phyloP scores from a whole-genome alignment of 2,329 filamentous ascomycete genomes.

The Purpureocillium takamizusanense region DNA sequence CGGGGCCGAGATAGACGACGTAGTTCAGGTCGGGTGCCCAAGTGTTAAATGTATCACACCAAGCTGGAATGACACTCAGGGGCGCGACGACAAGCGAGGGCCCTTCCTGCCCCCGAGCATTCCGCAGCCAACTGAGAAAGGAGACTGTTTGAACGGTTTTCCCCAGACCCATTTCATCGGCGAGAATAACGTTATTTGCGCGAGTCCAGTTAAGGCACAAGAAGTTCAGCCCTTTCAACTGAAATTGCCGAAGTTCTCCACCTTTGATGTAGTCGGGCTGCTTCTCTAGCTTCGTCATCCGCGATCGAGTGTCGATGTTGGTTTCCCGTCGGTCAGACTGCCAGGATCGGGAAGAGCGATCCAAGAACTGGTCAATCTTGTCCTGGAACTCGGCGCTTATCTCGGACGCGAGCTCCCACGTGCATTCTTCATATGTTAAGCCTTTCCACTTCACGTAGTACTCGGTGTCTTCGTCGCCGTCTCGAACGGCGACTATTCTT shows the following conservation, averaged over 20 bases:
- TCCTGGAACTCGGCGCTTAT: constrained; percentile 73
- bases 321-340: constrained; percentile 71
- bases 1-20: constrained; percentile 89
- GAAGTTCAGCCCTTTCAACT: constrained; percentile 90
- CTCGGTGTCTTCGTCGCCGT: constrained; percentile 72
- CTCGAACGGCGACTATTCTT: constrained; percentile 75
- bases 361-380: constrained; percentile 85
- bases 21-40: constrained; percentile 97
- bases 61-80: constrained; percentile 92
- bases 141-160: constrained; percentile 97
- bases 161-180: constrained; percentile 96
- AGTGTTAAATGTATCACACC: constrained; percentile 94
- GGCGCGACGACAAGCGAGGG: constrained; percentile 97
- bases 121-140: constrained; percentile 93
- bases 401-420: constrained; percentile 76
- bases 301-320: constrained; percentile 63
- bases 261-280: constrained; percentile 80
- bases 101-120: constrained; percentile 81
- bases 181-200: constrained; percentile 90
- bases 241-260: constrained; percentile 84
- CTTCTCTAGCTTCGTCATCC: constrained; percentile 64
- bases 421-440: constrained; percentile 85
- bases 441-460: constrained; percentile 98
- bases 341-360: constrained; percentile 73
- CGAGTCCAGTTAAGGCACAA: constrained; percentile 92